Conservation (phyloP, 345 rosid species). For the Arabis hirsuta region DNA sequence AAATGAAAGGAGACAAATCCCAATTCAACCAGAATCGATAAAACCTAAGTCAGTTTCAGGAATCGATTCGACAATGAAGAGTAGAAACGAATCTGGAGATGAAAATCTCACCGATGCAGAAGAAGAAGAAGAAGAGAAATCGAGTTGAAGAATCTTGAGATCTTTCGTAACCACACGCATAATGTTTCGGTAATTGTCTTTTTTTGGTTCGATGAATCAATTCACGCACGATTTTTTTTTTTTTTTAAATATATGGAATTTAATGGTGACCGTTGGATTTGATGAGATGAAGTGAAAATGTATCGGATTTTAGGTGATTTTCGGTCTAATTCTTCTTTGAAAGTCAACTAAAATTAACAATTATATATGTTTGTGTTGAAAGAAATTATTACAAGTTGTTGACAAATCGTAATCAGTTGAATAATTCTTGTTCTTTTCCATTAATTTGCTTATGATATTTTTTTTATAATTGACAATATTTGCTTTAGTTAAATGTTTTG, state of each 20-base stretch:
- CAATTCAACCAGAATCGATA: not conserved
- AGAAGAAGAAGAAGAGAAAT: not conserved
- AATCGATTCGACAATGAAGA: not conserved
- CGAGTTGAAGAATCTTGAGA: slow-evolving; percentile 24
- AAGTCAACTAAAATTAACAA: slow-evolving; percentile 24
- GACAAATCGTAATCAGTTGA: slow-evolving; percentile 10
- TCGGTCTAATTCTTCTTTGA: not conserved
- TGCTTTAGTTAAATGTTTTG: not conserved
- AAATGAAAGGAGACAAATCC: not conserved
- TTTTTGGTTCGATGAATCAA: slow-evolving; percentile 27
- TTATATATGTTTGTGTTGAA: not conserved
- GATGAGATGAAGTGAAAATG: not conserved
- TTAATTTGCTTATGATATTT: not conserved
- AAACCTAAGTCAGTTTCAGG: not conserved
- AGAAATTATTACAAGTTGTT: slow-evolving; percentile 6
- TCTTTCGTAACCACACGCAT: slow-evolving; percentile 31
- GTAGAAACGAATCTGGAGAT: slow-evolving; percentile 4
- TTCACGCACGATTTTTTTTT: slow-evolving; percentile 23
- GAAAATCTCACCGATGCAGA: slow-evolving; percentile 37
- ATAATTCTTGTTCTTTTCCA: not conserved
- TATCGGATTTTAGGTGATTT: slow-evolving; percentile 4
- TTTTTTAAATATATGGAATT: not conserved
- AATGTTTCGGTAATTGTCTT: slow-evolving; percentile 33
- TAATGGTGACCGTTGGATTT: slow-evolving; percentile 37
- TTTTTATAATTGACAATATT: not conserved